Percentiles rank a stretch among this genome's conserved stretches.
phyloP scores from a whole-genome alignment of 306 rosid species.

The Fragaria vesca region DNA sequence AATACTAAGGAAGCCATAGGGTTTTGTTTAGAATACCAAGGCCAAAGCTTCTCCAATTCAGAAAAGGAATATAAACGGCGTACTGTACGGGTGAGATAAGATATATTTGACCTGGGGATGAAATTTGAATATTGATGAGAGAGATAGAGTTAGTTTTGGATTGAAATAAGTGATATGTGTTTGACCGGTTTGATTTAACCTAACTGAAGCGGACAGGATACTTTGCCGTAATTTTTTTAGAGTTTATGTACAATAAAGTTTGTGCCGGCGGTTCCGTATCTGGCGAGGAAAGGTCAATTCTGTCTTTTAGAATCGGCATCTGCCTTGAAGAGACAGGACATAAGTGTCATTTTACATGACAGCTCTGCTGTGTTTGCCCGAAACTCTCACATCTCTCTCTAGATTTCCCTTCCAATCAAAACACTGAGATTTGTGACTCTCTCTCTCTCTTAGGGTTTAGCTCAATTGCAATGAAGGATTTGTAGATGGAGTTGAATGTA shows the following conservation, averaged over 20 bases:
- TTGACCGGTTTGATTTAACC: too few relatives aligned
- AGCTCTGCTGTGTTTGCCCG: background rate
- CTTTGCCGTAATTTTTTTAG: too few relatives aligned
- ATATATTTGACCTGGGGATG: background rate
- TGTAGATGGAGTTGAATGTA: slow-evolving; percentile 38
- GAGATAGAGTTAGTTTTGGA: too few relatives aligned
- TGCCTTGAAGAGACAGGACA: background rate
- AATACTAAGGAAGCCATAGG: too few relatives aligned
- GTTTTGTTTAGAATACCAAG: too few relatives aligned
- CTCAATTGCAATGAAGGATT: slow-evolving; percentile 28
- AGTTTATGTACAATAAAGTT: too few relatives aligned
- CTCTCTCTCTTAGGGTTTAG: slow-evolving; percentile 42
- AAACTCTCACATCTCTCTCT: background rate
- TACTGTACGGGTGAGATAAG: too few relatives aligned
- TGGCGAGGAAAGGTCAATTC: background rate
- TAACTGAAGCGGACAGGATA: too few relatives aligned
- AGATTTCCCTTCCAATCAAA: slow-evolving; percentile 50
- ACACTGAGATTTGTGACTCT: slow-evolving; percentile 33
- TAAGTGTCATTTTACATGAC: slow-evolving; percentile 1
- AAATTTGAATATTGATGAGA: too few relatives aligned
- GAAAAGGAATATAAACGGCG: too few relatives aligned
- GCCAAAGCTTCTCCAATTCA: too few relatives aligned
- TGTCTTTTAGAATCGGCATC: background rate
- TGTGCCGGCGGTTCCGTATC: background rate
- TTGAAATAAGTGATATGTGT: too few relatives aligned